phyloP scores from a whole-genome alignment of 106 monocot species.

The Phalaenopsis equestris region DNA sequence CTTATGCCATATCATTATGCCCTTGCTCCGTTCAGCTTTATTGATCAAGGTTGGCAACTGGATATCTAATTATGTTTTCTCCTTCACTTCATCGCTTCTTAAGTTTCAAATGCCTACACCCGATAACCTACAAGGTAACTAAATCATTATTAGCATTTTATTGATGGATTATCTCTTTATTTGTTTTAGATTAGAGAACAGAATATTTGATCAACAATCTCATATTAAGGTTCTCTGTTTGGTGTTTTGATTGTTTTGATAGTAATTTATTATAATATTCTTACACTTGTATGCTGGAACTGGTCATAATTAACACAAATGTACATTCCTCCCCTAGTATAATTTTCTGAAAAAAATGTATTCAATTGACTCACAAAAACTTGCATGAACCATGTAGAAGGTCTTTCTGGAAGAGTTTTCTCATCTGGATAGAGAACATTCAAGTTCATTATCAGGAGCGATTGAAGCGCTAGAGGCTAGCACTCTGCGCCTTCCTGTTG shows the following conservation, averaged over 20 bases:
- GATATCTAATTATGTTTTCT: not conserved
- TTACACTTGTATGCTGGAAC: not conserved
- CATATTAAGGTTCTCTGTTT: not conserved
- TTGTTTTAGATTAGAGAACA: not conserved
- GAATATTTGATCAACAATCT: not conserved
- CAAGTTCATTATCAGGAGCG: conserved; percentile 33
- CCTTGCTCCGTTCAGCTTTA: not conserved
- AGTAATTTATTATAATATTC: not conserved
- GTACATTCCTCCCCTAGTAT: not conserved
- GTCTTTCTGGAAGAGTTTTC: conserved; percentile 41
- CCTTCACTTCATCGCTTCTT: not conserved
- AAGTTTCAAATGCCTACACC: not conserved
- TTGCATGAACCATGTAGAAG: conserved; percentile 25
- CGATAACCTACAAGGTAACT: not conserved
- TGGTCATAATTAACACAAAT: not conserved
- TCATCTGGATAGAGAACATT: conserved; percentile 32
- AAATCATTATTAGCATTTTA: not conserved
- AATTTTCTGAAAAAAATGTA: not conserved
- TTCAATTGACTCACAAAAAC: not conserved
- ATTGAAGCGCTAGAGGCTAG: conserved; percentile 44
- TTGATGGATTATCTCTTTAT: not conserved
- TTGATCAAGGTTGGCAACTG: not conserved
- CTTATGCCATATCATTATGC: not conserved
- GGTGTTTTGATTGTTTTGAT: not conserved
- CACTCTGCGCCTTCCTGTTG: conserved; percentile 52